These are phyloP conservation scores for Salix dunnii DNA, from an alignment of 345 rosid genomes.

Conservation along the genomic window DNA sequence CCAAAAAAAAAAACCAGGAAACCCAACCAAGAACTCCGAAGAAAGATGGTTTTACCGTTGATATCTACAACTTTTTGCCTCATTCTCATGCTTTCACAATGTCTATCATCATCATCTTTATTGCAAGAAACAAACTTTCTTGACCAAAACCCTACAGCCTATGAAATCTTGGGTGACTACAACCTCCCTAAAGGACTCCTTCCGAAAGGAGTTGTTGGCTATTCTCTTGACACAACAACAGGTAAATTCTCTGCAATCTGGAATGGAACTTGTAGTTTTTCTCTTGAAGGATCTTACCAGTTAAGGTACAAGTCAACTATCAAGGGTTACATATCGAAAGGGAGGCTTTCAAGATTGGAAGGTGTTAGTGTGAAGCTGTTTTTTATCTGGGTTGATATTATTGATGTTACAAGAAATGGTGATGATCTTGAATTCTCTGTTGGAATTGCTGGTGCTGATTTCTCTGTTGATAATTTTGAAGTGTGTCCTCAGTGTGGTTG, in stretches of 20 bases:
- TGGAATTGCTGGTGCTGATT: constrained; percentile 60
- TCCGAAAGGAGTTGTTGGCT: constrained; percentile 50
- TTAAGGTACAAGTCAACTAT: constrained; percentile 45
- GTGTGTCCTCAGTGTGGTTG: constrained; percentile 89
- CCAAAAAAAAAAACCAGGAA: not conserved
- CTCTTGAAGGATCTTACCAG: constrained; percentile 61
- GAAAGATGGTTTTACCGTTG: not conserved
- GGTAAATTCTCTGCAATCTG: constrained; percentile 56
- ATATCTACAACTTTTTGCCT: not conserved
- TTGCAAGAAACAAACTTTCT: not conserved
- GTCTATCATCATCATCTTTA: not conserved
- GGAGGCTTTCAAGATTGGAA: constrained; percentile 39
- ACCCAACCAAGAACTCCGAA: not conserved
- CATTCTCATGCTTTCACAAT: not conserved
- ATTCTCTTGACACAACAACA: constrained; percentile 39
- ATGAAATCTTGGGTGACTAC: constrained; percentile 41
- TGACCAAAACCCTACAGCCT: constrained; percentile 25
- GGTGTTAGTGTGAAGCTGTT: constrained; percentile 62
- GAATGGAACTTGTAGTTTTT: constrained; percentile 50
- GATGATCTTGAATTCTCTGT: constrained; percentile 56
- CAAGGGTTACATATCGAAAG: constrained; percentile 43
- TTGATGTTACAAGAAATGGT: constrained; percentile 55
- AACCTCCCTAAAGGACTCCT: constrained; percentile 55
- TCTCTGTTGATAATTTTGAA: constrained; percentile 56
- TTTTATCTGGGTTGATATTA: constrained; percentile 56